Base-by-base conservation (phyloP, 306 rosid species). In the Carpinus viminea region DNA sequence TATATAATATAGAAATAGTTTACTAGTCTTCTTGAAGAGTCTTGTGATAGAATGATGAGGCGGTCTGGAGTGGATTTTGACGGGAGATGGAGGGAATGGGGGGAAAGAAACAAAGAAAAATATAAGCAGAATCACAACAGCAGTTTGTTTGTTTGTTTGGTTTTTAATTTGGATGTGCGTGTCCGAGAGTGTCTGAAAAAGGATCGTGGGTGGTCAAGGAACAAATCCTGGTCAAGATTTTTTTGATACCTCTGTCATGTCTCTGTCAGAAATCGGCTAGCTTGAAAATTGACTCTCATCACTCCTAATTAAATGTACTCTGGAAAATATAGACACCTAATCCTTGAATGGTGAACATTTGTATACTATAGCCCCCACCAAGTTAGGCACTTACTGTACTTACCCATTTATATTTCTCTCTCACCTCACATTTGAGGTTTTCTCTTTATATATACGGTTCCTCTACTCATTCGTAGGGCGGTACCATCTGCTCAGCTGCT, bases 271-370 rank as follows among this genome's bases (percentile, higher is more conserved):
- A 66, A 66, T 66, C 72, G 72, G 51, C n/a, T n/a, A n/a, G n/a
- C 68, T 46, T n/a, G 70, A 86, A 79, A 79, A 82, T 76, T 78
- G 84, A 77, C 86, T 83, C 65, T 17, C 17, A 11, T 77, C 57
- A 17, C 24, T 61, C 78, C 70, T 60, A 81, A 75, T 77, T 74
- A 80, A 74, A 61, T 64, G 74, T 53, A 76, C 74, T 73, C 61
- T 21, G 31, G 51, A 57, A 53, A 79, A 72, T 65, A 76, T 72
- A 52, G 34, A 72, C 77, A 60, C 69, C 72, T 79, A 64, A 74
- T 74, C 61, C 71, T 48, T 73, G 76, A 77, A 74, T 56, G 81
- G 64, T 76, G 51, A 66, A 41, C 72, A 41, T 17, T 11, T 38
- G 24, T 38, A 4, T 66, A 24, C 26, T 41, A 4, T 38, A 21